phyloP scores from a whole-genome alignment of 2,329 filamentous ascomycete species.

The Cercospora zeae-maydis region DNA sequence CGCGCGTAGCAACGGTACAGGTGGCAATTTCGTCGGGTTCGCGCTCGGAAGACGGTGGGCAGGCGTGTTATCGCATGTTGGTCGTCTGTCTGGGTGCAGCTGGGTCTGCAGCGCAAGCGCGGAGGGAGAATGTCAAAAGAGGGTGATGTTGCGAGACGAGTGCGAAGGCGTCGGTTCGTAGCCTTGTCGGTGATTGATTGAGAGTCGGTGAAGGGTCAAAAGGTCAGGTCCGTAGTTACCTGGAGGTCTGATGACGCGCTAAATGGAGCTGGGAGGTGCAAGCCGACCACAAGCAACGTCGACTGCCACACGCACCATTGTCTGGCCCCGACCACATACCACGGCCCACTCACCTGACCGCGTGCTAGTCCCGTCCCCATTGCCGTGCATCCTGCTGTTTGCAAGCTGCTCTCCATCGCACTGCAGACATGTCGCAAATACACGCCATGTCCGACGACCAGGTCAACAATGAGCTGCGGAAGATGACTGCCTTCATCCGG shows the following conservation, averaged over 20 bases:
- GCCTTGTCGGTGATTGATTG: not conserved
- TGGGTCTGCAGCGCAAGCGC: not conserved
- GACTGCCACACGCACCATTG: not conserved
- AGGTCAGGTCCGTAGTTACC: not conserved
- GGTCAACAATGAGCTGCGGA: conserved; percentile 97
- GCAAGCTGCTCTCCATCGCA: not conserved
- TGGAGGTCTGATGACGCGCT: not conserved
- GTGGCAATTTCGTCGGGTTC: not conserved
- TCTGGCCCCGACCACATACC: not conserved
- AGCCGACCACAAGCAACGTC: not conserved
- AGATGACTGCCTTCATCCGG: conserved; percentile 99
- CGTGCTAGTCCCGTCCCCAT: not conserved
- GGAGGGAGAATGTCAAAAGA: not conserved
- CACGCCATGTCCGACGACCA: conserved; percentile 96
- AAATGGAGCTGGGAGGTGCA: not conserved
- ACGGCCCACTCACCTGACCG: not conserved
- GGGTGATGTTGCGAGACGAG: not conserved
- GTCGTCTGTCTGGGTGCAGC: not conserved
- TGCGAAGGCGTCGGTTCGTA: not conserved
- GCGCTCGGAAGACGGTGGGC: not conserved
- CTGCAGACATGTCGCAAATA: conserved; percentile 74
- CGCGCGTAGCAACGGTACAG: not conserved
- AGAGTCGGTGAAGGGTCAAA: not conserved
- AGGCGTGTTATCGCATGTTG: conserved; percentile 10
- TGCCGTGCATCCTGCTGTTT: not conserved